These are phyloP conservation scores for Peziza echinospora DNA, from an alignment of 495 filamentous ascomycete genomes.

Conservation along the genomic window DNA sequence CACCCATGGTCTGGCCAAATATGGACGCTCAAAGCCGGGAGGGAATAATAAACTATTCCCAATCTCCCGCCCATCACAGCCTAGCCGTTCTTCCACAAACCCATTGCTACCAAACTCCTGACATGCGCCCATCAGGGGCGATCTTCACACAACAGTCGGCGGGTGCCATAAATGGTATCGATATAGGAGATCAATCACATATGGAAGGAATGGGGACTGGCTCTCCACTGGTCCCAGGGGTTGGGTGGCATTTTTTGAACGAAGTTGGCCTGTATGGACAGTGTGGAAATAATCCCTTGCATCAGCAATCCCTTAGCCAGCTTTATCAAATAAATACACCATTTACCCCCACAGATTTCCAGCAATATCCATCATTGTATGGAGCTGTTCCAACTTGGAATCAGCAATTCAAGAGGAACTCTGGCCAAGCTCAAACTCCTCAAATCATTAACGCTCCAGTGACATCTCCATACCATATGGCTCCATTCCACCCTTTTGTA, in stretches of 20 bases:
- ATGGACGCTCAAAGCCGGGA: too few relatives aligned
- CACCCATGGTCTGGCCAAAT: conserved; percentile 1
- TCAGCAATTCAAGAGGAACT: neutral
- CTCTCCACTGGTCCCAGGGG: neutral
- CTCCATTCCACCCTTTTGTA: neutral
- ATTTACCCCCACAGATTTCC: conserved; percentile 10
- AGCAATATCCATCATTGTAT: conserved; percentile 9
- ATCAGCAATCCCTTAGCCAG: conserved; percentile 1
- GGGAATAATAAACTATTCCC: neutral
- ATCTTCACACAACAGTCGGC: neutral
- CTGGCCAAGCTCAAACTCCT: neutral
- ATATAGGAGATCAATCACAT: neutral
- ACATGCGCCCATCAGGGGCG: neutral
- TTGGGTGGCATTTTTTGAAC: neutral
- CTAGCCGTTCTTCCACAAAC: neutral
- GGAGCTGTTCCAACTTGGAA: conserved; percentile 4
- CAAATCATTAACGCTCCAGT: neutral
- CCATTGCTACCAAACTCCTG: neutral
- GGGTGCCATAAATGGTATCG: neutral
- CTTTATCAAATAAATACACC: conserved; percentile 6
- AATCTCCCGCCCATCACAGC: neutral
- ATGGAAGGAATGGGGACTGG: neutral
- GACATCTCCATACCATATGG: neutral
- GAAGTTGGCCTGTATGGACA: neutral
- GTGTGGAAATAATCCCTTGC: conserved; percentile 1